Evolutionary conservation across 805 yeast species (phyloP), one percentile per base, ranked within the genome.

Genomic region (Candida piceae): DNA sequence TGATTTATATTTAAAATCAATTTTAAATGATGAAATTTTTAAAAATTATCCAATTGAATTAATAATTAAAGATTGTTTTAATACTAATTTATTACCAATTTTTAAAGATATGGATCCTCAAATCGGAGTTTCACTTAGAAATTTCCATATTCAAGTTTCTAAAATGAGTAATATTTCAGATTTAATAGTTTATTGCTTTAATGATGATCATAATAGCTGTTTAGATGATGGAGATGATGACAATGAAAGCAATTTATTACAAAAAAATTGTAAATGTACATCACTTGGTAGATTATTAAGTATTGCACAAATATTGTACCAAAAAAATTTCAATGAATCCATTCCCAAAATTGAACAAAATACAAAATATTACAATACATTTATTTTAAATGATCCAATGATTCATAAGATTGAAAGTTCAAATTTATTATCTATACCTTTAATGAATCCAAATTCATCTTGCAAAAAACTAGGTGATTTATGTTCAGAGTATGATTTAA

Each of bases 101-200:
- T 81, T 84, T 48, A 61, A 70, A 34, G 67, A 73, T 40, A 55
- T 79, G 49, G 89, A 83, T 47, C 90, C 88, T 12, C 75, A 69
- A 39, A 66, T 72, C 29, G 93, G 95, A 4, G 78, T 85, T 5
- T 76, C 86, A 4, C 69, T 88, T 37, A 71, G 97, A 44, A 85
- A 89, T 53, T 89, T 88, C 58, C 87, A 84, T 53, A 76, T 84
- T 39, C 97, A 90, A 60, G 83, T 79, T 15, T 72, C 87, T n/a
- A 88, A 87, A 53, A 64, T 81, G 42, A 83, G 93, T 23, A 67
- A 76, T 19, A 67, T 87, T 8, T 71, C 93, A 0, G 94, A 85
- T 52, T 74, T 87, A 34, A 64, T 86, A 5, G 75, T 89, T n/a
- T 90, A 88, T 56, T 74, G 87, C 44, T 68, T 78, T 42, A 67